Evolutionary conservation across 2,329 filamentous ascomycete species (phyloP).

Genomic region (Lecanosticta acicola): DNA sequence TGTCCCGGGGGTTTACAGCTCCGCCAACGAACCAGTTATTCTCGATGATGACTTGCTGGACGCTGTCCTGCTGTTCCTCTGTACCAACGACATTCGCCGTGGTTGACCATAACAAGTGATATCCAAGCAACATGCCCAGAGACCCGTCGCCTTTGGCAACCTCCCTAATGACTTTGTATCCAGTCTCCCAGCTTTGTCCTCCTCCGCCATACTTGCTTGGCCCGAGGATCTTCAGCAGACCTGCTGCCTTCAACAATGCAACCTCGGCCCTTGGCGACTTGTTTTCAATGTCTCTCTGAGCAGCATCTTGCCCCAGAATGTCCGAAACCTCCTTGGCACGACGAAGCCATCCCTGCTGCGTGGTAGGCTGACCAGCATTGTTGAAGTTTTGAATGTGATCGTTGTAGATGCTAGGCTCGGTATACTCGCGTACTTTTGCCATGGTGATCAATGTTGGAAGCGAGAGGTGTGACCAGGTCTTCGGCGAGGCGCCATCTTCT

Average conservation of each 20-base stretch:
- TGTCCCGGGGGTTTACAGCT: slow-evolving; percentile 60
- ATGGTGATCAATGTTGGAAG: slow-evolving; percentile 6
- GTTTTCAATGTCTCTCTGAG: slow-evolving; percentile 46
- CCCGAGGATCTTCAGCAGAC: slow-evolving; percentile 48
- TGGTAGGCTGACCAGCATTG: slow-evolving; percentile 33
- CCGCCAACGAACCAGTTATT: slow-evolving; percentile 64
- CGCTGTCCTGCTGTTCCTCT: slow-evolving; percentile 53
- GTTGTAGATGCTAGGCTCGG: slow-evolving; percentile 25
- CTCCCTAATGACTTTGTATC: slow-evolving; percentile 55
- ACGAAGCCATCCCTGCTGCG: slow-evolving; percentile 42
- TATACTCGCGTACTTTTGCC: slow-evolving; percentile 19
- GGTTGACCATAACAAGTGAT: slow-evolving; percentile 59
- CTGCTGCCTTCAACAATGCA: slow-evolving; percentile 47
- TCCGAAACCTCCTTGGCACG: slow-evolving; percentile 47
- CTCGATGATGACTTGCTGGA: slow-evolving; percentile 52
- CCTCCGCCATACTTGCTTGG: slow-evolving; percentile 49
- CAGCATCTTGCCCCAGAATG: slow-evolving; percentile 47
- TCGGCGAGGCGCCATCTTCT: background rate
- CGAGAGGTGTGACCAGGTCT: background rate
- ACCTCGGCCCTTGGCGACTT: slow-evolving; percentile 50
- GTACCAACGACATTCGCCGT: slow-evolving; percentile 58
- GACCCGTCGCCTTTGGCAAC: slow-evolving; percentile 61
- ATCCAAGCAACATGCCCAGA: slow-evolving; percentile 60
- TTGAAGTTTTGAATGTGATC: slow-evolving; percentile 22
- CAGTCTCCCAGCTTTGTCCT: slow-evolving; percentile 50